These are phyloP conservation scores for Cladosporium velox DNA, from an alignment of 2,329 filamentous ascomycete species.

Conservation along the genomic window DNA sequence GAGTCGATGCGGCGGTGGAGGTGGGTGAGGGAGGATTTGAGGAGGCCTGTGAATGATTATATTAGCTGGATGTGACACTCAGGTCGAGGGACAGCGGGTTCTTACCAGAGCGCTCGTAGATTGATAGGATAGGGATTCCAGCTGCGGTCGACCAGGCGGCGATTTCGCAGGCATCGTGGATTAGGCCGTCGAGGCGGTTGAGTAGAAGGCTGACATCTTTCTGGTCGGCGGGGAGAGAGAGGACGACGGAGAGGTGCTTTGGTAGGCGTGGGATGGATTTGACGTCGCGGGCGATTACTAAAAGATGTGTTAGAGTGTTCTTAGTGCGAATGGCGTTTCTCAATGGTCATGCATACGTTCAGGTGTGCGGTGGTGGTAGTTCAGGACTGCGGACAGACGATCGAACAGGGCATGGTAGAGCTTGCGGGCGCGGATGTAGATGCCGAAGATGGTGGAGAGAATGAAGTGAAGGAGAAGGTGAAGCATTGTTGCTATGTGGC, in stretches of 20 bases:
- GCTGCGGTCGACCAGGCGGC: constrained; percentile 90
- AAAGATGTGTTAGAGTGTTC: not conserved
- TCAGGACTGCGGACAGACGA: constrained; percentile 76
- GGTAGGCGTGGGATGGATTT: constrained; percentile 72
- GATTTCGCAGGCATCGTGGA: constrained; percentile 89
- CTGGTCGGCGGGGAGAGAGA: constrained; percentile 72
- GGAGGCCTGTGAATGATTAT: constrained; percentile 51
- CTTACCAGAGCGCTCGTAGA: constrained; percentile 87
- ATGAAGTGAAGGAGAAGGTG: constrained; percentile 58
- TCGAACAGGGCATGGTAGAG: constrained; percentile 77
- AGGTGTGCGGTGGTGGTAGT: constrained; percentile 94
- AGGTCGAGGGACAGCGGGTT: too few relatives aligned
- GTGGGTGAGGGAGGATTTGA: constrained; percentile 87
- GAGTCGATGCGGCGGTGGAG: constrained; percentile 76
- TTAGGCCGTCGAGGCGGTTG: constrained; percentile 66
- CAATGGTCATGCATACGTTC: constrained; percentile 51
- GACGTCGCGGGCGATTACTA: constrained; percentile 81
- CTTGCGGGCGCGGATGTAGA: constrained; percentile 81
- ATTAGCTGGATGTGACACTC: too few relatives aligned
- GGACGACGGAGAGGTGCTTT: constrained; percentile 81
- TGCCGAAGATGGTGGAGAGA: constrained; percentile 73
- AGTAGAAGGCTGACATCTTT: constrained; percentile 57
- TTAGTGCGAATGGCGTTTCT: not conserved
- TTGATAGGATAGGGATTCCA: constrained; percentile 80
- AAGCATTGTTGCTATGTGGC: constrained; percentile 13